A percentile compares a stretch with the other conserved stretches of the same genome.
Conservation (phyloP, 1,284 basidiomycete species). For the Farysia itapuensis region DNA sequence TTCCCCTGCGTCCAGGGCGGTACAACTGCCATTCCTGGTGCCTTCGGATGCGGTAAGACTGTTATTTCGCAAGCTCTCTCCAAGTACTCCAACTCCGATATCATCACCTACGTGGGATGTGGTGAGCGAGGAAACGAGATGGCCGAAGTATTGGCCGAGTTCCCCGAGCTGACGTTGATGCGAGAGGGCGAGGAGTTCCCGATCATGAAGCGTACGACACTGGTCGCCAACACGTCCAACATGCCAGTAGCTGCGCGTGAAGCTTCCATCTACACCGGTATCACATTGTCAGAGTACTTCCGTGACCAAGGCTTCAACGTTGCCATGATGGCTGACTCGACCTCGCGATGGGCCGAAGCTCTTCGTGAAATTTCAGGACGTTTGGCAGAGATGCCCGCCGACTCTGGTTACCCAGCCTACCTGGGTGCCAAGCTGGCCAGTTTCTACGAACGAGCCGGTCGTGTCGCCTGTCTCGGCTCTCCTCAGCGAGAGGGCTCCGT, state of each 20-base stretch:
- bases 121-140: conserved; percentile 72
- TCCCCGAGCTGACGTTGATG: conserved; percentile 92
- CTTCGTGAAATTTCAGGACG: conserved; percentile 99
- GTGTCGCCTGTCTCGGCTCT: conserved; percentile 87
- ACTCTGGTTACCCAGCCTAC: conserved; percentile 94
- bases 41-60: conserved; percentile 79
- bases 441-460: conserved; percentile 99
- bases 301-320: conserved; percentile 97
- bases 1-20: conserved; percentile 99
- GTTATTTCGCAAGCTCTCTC: conserved; percentile 72
- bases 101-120: conserved; percentile 98
- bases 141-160: conserved; percentile 96
- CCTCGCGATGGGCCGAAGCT: conserved; percentile 98
- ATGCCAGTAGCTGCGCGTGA: conserved; percentile 99
- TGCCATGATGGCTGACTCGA: conserved; percentile 99
- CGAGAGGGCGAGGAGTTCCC: conserved; percentile 89
- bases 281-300: conserved; percentile 99
- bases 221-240: conserved; percentile 99
- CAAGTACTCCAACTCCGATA: conserved; percentile 99
- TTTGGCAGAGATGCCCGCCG: conserved; percentile 98
- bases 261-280: conserved; percentile 99
- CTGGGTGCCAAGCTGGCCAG: conserved; percentile 90
- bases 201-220: conserved; percentile 99
- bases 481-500: conserved; percentile 88
- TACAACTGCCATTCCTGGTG: conserved; percentile 97